Evolutionary conservation across 73 alveolate genomes (phyloP), one percentile per base, ranked within the genome.

Genomic region (Uronychia setigera): DNA sequence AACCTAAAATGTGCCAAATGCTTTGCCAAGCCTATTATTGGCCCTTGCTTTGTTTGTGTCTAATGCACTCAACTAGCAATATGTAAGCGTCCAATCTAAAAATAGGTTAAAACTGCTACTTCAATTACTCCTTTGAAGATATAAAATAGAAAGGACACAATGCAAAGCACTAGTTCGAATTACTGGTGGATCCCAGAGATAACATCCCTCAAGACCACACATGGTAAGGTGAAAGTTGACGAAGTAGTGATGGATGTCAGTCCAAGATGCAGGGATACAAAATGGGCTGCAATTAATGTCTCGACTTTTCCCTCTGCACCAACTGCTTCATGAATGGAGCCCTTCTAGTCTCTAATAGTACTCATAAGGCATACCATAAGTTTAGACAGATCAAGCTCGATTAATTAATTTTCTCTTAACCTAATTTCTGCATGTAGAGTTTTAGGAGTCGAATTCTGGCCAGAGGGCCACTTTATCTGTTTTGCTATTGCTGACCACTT

Each of bases 1-100:
- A 60, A 88, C 31, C 87, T 89, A 30, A 90, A 93, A 33, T 94
- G 99, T 82, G 92, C 80, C 59, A 83, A 91, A 35, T 96, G 99
- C 88, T 96, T 83, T 77, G 85, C 83, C 92, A 89, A 94, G 78
- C 99, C 99, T 14, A 96, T 96, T 25, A 80, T 96, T 58, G 99
- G 99, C 14, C 93, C 96, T 59, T 92, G 97, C 75, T 96, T 96
- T 74, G 85, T 91, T 19, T 95, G 99, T 87, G 92, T 91, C 67
- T 88, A 88, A 33, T 95, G 98, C 81, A 79, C 91, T 33, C 88
- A 92, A 11, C 67, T 46, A 11, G 67, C 67, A 11, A 46, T 46
- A 11, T 46, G 67, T 46, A 46, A 46, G 19, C 19, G 67, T 19
- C 67, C 19, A 46, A 11, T 32, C 93, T 90, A 58, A 85, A 85